Conservation (phyloP, 345 rosid genomes). For the Aquilaria sinensis region DNA sequence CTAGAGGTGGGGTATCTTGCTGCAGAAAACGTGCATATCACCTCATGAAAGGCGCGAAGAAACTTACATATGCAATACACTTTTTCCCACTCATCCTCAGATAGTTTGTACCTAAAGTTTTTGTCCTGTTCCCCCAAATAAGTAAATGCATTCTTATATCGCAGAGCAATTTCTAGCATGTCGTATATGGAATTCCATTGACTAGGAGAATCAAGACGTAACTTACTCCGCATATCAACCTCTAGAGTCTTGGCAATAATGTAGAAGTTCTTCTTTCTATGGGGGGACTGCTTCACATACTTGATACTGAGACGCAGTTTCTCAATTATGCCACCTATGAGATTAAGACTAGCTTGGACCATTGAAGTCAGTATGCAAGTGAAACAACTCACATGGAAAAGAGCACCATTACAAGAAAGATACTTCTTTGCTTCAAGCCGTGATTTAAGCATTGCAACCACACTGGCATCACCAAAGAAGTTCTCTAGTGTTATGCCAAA, state of each 20-base stretch:
- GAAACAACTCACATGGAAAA: constrained; percentile 17
- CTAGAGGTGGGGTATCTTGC: constrained; percentile 19
- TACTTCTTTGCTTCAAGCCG: constrained; percentile 13
- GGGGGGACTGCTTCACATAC: constrained; percentile 22
- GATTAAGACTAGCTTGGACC: constrained; percentile 21
- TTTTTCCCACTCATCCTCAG: constrained; percentile 24
- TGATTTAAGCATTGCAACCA: constrained; percentile 18
- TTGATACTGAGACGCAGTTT: constrained; percentile 17
- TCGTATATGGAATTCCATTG: constrained; percentile 20
- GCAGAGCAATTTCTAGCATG: constrained; percentile 22
- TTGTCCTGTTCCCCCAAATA: constrained; percentile 18
- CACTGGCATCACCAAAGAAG: constrained; percentile 12
- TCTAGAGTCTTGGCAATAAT: constrained; percentile 19
- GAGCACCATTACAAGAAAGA: constrained; percentile 17
- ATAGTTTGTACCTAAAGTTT: constrained; percentile 14
- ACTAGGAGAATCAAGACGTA: constrained; percentile 19
- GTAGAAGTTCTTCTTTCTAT: constrained; percentile 16
- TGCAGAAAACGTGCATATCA: constrained; percentile 11
- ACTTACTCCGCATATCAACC: constrained; percentile 15
- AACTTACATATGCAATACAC: constrained; percentile 15
- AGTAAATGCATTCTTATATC: constrained; percentile 18
- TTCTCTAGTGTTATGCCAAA: constrained; percentile 18
- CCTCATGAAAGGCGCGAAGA: constrained; percentile 19
- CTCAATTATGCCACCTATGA: constrained; percentile 11
- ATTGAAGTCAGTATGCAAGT: constrained; percentile 15